Base-by-base conservation (phyloP, 495 filamentous ascomycete genomes). In the Massariosphaeria phaeospora region DNA sequence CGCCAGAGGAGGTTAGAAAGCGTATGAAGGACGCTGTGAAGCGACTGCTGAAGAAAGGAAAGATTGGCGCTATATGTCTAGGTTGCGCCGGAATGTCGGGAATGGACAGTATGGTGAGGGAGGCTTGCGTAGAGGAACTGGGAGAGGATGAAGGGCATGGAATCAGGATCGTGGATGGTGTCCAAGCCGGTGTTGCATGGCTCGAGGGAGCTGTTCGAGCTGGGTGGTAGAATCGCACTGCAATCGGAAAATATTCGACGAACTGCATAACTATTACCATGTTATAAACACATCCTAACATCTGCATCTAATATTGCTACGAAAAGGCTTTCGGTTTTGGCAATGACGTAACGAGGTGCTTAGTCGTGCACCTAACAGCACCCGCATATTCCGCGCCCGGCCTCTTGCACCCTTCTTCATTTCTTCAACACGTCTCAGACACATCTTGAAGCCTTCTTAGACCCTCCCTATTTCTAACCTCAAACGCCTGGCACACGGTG, bases 81-180 rank as follows among this genome's bases (percentile, higher is more conserved):
- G 85, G 84, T 1, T 95, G 91, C 72, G 91, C 90, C 34, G 91
- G 93, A 3, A 95, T 96, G 93, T 84, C 81, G 20, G 93, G 91
- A 11, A 79, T 97, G 73, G 86, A 91, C 49, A 77, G 83, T 50
- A 84, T 86, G 43, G 88, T 96, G 38, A 76, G 84, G 44, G 77
- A 79, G 31, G 84, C 83, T 1, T 85, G 85, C 36, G 65, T 79
- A 24, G 78, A 83, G 48, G 75, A 75, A 17, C 80, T 83, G 55
- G 88, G 86, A 12, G 70, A 76, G 36, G 68, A 75, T 12, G 72
- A 77, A 41, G 88, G 85, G 0, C 66, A 59, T 40, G 66, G 72
- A 21, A 77, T 95, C 3, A 76, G 76, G 64, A 82, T 96, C 57
- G 76, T 96, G 30, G 91, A 96, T 72, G 90, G 91, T 2, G 87